Percentiles rank a stretch among this genome's conserved stretches.
Evolutionary conservation across 371 early-diverging fungal genomes (phyloP).

Genomic region (Saksenaea oblongispora): DNA sequence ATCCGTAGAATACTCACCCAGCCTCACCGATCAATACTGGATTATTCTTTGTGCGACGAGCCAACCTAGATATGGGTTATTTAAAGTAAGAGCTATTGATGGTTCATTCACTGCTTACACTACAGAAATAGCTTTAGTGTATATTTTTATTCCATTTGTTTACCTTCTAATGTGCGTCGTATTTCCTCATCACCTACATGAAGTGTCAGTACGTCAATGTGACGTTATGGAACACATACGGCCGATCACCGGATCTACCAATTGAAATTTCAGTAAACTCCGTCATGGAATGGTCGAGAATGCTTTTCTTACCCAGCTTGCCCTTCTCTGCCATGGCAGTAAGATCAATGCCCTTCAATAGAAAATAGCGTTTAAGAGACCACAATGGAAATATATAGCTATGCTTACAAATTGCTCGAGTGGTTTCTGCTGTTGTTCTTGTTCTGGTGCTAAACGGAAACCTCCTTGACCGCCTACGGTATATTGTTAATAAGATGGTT

Average conservation of each 20-base stretch:
- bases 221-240: not conserved
- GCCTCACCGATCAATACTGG: slow-evolving; percentile 89
- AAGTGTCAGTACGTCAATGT: not conserved
- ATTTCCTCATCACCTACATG: slow-evolving; percentile 84
- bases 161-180: slow-evolving; percentile 77
- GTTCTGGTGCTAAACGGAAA: slow-evolving; percentile 41
- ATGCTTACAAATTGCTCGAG: slow-evolving; percentile 43
- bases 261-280: not conserved
- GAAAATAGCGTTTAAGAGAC: not conserved
- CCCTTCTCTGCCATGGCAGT: slow-evolving; percentile 74
- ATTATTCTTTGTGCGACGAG: slow-evolving; percentile 89
- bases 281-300: slow-evolving; percentile 3
- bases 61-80: slow-evolving; percentile 27
- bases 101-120: slow-evolving; percentile 19
- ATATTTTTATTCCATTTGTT: too few species aligned
- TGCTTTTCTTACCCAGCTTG: slow-evolving; percentile 55
- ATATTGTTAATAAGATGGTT: not conserved
- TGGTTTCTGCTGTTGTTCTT: slow-evolving; percentile 39
- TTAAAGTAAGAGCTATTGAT: not conserved
- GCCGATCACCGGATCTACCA: slow-evolving; percentile 78
- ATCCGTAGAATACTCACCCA: slow-evolving; percentile 36
- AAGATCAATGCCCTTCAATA: slow-evolving; percentile 60
- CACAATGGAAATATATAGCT: not conserved
- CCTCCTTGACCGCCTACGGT: slow-evolving; percentile 21
- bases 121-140: slow-evolving; percentile 13